Evolutionary conservation across 2,329 filamentous ascomycete genomes (phyloP).

Genomic region (Ophiostoma triangulosporum): DNA sequence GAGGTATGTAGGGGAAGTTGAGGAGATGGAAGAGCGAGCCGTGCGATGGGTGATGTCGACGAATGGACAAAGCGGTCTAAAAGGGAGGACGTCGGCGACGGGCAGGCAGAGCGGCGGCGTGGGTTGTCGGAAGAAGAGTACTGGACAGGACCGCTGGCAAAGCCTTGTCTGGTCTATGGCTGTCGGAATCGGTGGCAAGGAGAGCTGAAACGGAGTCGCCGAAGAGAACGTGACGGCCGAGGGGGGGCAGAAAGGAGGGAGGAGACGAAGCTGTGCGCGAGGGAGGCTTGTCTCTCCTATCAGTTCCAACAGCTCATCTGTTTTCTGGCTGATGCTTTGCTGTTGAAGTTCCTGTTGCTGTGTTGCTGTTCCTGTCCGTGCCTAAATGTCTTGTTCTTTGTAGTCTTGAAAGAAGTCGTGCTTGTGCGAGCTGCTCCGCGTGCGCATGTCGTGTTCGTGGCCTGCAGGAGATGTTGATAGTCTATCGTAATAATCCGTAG

Average conservation of each 20-base stretch:
- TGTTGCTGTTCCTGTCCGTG: no score
- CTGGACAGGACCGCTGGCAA: background rate
- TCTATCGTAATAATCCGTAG: background rate
- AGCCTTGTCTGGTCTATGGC: background rate
- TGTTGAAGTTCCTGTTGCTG: background rate
- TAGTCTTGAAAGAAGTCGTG: background rate
- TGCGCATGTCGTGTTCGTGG: background rate
- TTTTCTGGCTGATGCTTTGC: background rate
- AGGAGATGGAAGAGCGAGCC: background rate
- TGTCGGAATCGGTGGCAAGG: background rate
- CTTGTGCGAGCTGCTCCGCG: background rate
- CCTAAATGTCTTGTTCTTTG: no score
- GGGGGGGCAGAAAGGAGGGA: background rate
- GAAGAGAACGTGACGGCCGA: no score
- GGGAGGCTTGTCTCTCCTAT: background rate
- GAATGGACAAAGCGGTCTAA: background rate
- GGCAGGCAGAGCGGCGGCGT: background rate
- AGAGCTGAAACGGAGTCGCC: background rate
- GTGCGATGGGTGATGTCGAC: background rate
- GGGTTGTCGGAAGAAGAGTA: background rate
- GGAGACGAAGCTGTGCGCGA: background rate
- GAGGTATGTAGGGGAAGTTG: no score
- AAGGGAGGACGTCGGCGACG: background rate
- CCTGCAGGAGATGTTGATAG: background rate
- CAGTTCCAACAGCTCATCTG: background rate